These are phyloP conservation scores for Eucalyptus regnans DNA, from an alignment of 345 rosid genomes.

Conservation along the genomic window DNA sequence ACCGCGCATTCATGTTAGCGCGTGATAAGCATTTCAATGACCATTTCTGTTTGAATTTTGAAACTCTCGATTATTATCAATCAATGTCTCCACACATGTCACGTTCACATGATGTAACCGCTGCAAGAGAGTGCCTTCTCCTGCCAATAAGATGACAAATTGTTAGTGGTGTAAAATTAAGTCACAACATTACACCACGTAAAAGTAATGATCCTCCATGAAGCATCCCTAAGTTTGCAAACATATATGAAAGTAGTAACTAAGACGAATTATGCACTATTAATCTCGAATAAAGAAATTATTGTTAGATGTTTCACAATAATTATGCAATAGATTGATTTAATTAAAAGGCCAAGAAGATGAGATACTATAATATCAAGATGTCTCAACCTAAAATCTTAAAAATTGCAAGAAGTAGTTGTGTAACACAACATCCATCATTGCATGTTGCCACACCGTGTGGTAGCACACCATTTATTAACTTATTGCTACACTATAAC, in stretches of 20 bases:
- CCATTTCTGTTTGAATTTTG: background rate
- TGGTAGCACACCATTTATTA: background rate
- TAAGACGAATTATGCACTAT: background rate
- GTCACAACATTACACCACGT: background rate
- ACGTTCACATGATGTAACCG: background rate
- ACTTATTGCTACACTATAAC: background rate
- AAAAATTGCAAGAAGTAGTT: background rate
- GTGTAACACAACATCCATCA: background rate
- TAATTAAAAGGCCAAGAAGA: background rate
- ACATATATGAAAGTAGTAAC: background rate
- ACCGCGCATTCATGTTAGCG: fast-evolving
- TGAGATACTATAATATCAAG: background rate
- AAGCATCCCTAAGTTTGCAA: background rate
- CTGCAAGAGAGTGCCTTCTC: background rate
- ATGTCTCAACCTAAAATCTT: background rate
- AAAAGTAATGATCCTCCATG: background rate
- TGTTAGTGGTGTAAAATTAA: background rate
- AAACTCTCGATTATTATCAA: background rate
- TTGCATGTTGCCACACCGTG: background rate
- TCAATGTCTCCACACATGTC: background rate
- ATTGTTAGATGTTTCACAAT: background rate
- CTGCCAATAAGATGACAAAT: background rate
- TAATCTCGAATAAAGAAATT: background rate
- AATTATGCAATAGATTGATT: too few species aligned
- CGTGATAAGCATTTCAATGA: background rate